These are phyloP conservation scores for Solanum etuberosum DNA, from an alignment of 257 asterid species.

Conservation along the genomic window DNA sequence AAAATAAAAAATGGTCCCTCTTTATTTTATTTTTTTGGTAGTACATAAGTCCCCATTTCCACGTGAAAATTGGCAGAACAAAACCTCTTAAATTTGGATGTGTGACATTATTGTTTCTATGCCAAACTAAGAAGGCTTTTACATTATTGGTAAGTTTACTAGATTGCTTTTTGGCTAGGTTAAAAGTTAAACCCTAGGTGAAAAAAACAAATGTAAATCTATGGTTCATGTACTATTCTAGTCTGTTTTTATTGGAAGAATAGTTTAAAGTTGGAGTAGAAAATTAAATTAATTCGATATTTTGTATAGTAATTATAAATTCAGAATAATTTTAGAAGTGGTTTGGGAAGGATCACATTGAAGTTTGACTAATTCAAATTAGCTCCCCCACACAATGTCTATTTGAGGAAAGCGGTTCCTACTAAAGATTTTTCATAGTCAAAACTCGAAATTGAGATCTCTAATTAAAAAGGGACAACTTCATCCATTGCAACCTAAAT, in stretches of 20 bases:
- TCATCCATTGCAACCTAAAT: too few species aligned
- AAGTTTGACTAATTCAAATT: neutral
- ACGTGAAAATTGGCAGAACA: neutral
- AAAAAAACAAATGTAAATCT: neutral
- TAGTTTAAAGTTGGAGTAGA: neutral
- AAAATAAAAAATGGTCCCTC: slow-evolving; percentile 19
- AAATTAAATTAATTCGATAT: neutral
- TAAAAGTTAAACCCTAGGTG: neutral
- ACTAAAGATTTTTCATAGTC: too few species aligned
- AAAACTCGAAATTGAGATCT: too few species aligned
- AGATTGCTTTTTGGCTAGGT: neutral
- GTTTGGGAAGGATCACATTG: neutral
- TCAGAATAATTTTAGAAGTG: neutral
- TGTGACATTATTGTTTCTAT: neutral
- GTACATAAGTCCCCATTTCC: neutral
- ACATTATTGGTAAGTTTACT: neutral
- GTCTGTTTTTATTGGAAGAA: neutral
- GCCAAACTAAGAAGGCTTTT: neutral
- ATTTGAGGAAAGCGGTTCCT: too few species aligned
- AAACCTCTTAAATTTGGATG: neutral
- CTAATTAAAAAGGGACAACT: too few species aligned
- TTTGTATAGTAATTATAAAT: neutral
- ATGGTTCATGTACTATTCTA: neutral
- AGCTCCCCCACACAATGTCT: neutral
- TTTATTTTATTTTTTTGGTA: neutral